Conservation (phyloP, 116 monocot genomes). For the Posidonia oceanica region DNA sequence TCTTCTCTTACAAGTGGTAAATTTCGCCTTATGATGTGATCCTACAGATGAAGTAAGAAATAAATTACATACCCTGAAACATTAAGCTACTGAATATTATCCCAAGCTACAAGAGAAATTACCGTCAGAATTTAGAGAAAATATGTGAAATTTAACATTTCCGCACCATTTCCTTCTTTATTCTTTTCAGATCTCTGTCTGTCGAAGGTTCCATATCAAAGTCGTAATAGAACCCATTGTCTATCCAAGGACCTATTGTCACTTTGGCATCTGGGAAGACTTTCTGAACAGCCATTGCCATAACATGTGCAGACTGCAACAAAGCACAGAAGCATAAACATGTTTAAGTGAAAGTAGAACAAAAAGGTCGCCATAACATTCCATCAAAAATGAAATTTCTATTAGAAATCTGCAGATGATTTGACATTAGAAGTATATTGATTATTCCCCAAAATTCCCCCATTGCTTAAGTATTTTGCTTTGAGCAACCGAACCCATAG, state of each 20-base stretch:
- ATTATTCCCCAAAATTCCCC: no score
- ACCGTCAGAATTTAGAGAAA: not conserved
- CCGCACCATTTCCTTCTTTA: conserved; percentile 92
- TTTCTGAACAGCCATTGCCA: conserved; percentile 99
- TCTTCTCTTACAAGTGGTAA: conserved; percentile 89
- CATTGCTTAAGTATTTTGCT: no score
- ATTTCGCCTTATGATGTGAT: conserved; percentile 73
- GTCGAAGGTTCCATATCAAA: conserved; percentile 89
- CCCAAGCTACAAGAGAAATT: conserved; percentile 8
- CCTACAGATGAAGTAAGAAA: conserved; percentile 92
- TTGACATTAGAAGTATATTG: no score
- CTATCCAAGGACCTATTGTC: conserved; percentile 99
- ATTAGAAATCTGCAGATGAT: no score
- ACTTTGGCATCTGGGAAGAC: conserved; percentile 81
- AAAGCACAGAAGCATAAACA: not conserved
- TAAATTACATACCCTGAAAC: conserved; percentile 74
- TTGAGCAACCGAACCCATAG: no score
- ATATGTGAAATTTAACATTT: not conserved
- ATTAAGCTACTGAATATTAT: conserved; percentile 61
- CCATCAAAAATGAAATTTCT: no score
- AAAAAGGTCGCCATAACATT: no score
- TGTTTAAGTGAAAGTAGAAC: not conserved
- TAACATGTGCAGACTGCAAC: conserved; percentile 92
- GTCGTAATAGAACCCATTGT: conserved; percentile 94
- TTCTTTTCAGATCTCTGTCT: conserved; percentile 78